Conservation (phyloP, 2,329 filamentous ascomycete species). For the Penicillium decumbens region DNA sequence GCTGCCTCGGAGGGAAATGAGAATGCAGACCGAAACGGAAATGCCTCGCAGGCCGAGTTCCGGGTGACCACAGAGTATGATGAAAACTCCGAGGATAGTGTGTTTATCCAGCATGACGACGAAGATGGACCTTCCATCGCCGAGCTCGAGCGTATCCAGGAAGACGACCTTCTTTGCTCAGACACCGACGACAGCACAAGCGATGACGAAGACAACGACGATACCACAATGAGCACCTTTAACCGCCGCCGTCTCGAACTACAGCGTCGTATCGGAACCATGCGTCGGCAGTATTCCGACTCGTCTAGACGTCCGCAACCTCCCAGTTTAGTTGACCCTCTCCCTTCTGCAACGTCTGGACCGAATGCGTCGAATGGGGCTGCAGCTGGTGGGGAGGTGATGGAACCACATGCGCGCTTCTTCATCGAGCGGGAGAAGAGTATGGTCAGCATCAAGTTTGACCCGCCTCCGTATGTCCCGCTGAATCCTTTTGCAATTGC, state of each 20-base stretch:
- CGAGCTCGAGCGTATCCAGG: constrained; percentile 30
- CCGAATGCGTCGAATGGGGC: constrained; percentile 4
- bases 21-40: constrained; percentile 8
- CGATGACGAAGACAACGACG: constrained; percentile 26
- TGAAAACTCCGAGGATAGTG: constrained; percentile 35
- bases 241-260: constrained; percentile 27
- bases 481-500: not conserved
- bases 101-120: constrained; percentile 32
- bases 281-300: constrained; percentile 17
- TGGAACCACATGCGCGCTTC: constrained; percentile 74
- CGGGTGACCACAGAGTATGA: constrained; percentile 37
- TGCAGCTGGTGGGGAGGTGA: constrained; percentile 43
- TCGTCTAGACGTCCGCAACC: constrained; percentile 22
- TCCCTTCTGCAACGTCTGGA: constrained; percentile 12
- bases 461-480: constrained; percentile 40
- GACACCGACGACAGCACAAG: constrained; percentile 33
- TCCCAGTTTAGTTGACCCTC: constrained; percentile 29
- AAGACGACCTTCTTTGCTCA: constrained; percentile 26
- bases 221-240: constrained; percentile 18
- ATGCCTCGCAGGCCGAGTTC: constrained; percentile 28
- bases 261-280: constrained; percentile 24
- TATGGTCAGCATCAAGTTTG: constrained; percentile 79
- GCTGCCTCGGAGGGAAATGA: constrained; percentile 25
- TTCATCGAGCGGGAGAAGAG: constrained; percentile 76
- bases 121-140: constrained; percentile 22